A percentile compares a stretch with the other conserved stretches of the same genome.
Evolutionary conservation across 495 filamentous ascomycete genomes (phyloP).

Genomic region (Penicillium salamii): DNA sequence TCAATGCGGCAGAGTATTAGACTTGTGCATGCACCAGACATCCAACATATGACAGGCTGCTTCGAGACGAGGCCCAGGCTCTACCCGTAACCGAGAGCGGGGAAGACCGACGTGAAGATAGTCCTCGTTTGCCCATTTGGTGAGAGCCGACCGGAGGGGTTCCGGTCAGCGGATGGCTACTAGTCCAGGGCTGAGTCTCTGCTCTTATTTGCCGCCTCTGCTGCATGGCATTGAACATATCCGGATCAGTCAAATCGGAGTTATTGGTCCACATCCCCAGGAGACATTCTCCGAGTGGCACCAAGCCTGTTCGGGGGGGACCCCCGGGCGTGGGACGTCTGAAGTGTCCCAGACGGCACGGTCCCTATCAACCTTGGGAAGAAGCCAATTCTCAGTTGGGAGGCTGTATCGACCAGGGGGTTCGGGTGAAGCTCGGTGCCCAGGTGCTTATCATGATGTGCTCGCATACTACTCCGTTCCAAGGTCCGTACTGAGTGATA

Average conservation of each 20-base stretch:
- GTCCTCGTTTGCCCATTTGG: not conserved
- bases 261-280: not conserved
- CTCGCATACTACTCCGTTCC: no score
- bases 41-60: not conserved
- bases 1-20: no score
- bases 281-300: constrained; percentile 2
- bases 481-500: no score
- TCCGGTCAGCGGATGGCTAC: not conserved
- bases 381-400: no score
- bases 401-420: not conserved
- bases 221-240: constrained; percentile 1
- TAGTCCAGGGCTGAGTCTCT: constrained; percentile 4
- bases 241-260: not conserved
- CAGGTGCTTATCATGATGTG: no score
- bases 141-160: constrained; percentile 3
- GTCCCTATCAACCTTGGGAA: no score
- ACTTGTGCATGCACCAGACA: no score
- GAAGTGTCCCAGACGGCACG: not conserved
- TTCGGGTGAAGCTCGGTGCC: constrained; percentile 5
- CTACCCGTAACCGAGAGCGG: constrained; percentile 4
- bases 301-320: not conserved
- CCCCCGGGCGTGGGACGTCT: not conserved
- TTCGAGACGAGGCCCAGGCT: no score
- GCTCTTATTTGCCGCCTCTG: not conserved
- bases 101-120: not conserved